These are phyloP conservation scores for Arbutus unedo DNA, from an alignment of 148 eudicot species.

Conservation along the genomic window DNA sequence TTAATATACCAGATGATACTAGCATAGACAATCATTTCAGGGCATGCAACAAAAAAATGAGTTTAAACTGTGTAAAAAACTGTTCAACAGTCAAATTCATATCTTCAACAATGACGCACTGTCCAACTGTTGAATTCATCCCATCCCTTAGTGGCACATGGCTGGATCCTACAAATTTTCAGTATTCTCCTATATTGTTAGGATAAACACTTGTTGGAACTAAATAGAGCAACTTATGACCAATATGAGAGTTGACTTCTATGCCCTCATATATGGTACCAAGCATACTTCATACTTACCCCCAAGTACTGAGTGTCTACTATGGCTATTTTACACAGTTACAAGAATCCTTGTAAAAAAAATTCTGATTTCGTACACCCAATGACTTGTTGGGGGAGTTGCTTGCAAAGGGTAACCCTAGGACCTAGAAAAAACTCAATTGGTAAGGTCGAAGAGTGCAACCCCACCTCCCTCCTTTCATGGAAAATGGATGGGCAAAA, in stretches of 20 bases:
- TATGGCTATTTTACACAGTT: not conserved
- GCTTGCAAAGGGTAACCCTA: not conserved
- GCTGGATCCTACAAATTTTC: not conserved
- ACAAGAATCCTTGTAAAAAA: not conserved
- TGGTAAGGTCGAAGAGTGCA: not conserved
- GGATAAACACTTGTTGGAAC: not conserved
- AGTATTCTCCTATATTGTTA: not conserved
- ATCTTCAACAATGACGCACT: not conserved
- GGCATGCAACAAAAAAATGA: not conserved
- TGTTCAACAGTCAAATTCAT: not conserved
- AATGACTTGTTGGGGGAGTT: not conserved
- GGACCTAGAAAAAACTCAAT: not conserved
- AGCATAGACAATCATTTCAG: not conserved
- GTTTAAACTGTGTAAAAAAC: not conserved
- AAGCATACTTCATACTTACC: not conserved
- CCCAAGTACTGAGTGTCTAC: no score
- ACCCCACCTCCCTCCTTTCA: not conserved
- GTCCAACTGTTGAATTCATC: not conserved
- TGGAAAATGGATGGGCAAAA: not conserved
- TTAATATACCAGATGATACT: not conserved
- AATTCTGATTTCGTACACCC: not conserved
- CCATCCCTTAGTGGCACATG: not conserved
- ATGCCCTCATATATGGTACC: not conserved
- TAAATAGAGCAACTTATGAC: not conserved
- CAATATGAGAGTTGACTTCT: not conserved